These are phyloP conservation scores for Rhododendron griersonianum DNA, from an alignment of 148 eudicot genomes.

Conservation along the genomic window DNA sequence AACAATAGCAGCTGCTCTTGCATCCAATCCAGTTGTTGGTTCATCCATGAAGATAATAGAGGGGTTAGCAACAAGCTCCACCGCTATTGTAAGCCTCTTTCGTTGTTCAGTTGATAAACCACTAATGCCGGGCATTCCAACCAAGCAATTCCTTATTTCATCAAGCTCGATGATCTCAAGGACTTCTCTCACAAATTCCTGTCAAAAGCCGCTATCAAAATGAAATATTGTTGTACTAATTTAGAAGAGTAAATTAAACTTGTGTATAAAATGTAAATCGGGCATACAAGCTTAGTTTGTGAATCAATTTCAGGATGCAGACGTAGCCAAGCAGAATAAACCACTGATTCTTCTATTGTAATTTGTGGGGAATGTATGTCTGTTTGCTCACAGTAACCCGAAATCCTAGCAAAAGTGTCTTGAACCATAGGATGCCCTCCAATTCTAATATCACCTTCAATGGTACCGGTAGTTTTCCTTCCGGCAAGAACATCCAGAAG, in stretches of 20 bases:
- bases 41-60: too few relatives aligned
- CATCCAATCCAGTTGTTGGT: too few relatives aligned
- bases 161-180: slow-evolving; percentile 65
- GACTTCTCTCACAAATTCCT: slow-evolving; percentile 76
- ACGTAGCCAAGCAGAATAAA: slow-evolving; percentile 84
- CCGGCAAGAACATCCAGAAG: slow-evolving; percentile 85
- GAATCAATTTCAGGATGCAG: slow-evolving; percentile 56
- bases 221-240: background rate
- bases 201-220: background rate
- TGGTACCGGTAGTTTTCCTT: slow-evolving; percentile 68
- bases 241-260: background rate
- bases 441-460: slow-evolving; percentile 66
- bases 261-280: background rate
- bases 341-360: slow-evolving; percentile 24
- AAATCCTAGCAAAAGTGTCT: slow-evolving; percentile 68
- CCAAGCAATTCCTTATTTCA: slow-evolving; percentile 56
- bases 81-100: too few relatives aligned
- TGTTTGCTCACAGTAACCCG: slow-evolving; percentile 83
- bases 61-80: too few relatives aligned
- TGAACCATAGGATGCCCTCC: slow-evolving; percentile 73
- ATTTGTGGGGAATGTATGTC: slow-evolving; percentile 79
- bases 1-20: too few relatives aligned
- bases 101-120: slow-evolving; percentile 79
- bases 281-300: slow-evolving; percentile 49
- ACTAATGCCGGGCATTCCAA: slow-evolving; percentile 56